Base-by-base conservation (phyloP, 208 protist genomes). In the Acanthamoeba castellanii region DNA sequence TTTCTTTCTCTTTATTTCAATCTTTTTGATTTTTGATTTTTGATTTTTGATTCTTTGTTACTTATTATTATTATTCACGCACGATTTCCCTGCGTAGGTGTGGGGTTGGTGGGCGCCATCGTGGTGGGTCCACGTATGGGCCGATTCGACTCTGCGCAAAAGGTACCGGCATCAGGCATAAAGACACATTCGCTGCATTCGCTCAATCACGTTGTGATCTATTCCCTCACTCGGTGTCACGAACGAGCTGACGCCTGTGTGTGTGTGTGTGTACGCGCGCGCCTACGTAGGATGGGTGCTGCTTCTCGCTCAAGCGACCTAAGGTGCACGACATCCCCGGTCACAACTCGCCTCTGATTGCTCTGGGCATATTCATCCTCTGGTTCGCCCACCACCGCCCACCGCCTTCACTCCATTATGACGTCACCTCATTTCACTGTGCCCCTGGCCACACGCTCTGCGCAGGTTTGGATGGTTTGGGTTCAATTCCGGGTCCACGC, bases 401-500 rank as follows among this genome's bases (percentile, higher is more conserved):
- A n/a, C n/a, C n/a, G n/a, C n/a, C n/a, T n/a, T n/a, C n/a, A n/a
- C n/a, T n/a, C n/a, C n/a, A n/a, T n/a, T n/a, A n/a, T n/a, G n/a
- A 68, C 25, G 8, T 14, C 25, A 20, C 61, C 27, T 14, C 27
- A 20, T 32, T 0, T 25, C 64, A 27, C 64, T 1, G 14, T 34
- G 20, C 27, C 9, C 8, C 8, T 9, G 64, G n/a, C 64, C 64
- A 25, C 11, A 11, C 9, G 14, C n/a, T 27, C 64, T 70, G 64
- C 68, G 68, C 47, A 85, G 59, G 68, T 94, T 94, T 32, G 90
- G 90, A 13, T 94, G 90, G 90, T 94, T 85, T 37, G 90, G 66
- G 8, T 85, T 94, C 30, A 94, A 84, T 27, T 84, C 90, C n/a
- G 90, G 90, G 13, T 94, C 90, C 14, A 94, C 90, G 32, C 52